Evolutionary conservation across 768 basidiomycete genomes (phyloP), one percentile per base, ranked within the genome.

Genomic region (Termitomyces sp.): DNA sequence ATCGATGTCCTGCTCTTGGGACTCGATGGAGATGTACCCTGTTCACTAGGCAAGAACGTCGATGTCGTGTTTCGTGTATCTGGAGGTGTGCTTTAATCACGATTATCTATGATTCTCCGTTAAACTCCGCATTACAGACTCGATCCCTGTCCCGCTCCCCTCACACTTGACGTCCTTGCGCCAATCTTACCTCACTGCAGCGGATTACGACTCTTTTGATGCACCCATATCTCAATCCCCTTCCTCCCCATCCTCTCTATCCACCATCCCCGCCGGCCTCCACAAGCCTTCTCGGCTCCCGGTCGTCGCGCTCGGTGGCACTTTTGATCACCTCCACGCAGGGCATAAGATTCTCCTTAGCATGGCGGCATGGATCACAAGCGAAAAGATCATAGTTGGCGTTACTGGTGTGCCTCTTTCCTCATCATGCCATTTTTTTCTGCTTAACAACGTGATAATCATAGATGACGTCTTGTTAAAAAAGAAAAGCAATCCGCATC

Each of bases 321-420:
- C 97, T 0, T 98, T 98, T 71, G 97, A 99, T 72, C 97, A 98
- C 69, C 82, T 99, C 16, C 97, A 99, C 68, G 85, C 94, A 4
- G 97, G 96, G 0, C 97, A 99, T 75, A 97, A 97, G 73, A 95
- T 99, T 59, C 82, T 99, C 29, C 81, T 99, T 12, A 91, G 92
- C 66, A 93, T 97, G 86, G 88, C 84, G 13, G 86, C 91, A 1
- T 94, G 88, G 81, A 85, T 98, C 56, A 79, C 94, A 0, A 68
- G 72, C 44, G 70, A 79, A 60, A 94, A 94, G 70, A 73, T 98
- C 65, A 92, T 98, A 59, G 85, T 98, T 61, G 97, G 97, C 5
- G 76, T 98, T 39, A 91, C 92, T 53, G 88, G 92, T 89, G 57
- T 65, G 79, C 63, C n/a, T 32, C 34, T 53, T 50, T 53, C 16